Evolutionary conservation across 1,139 yeast species (phyloP).

Genomic region (Candida frijolesensis): DNA sequence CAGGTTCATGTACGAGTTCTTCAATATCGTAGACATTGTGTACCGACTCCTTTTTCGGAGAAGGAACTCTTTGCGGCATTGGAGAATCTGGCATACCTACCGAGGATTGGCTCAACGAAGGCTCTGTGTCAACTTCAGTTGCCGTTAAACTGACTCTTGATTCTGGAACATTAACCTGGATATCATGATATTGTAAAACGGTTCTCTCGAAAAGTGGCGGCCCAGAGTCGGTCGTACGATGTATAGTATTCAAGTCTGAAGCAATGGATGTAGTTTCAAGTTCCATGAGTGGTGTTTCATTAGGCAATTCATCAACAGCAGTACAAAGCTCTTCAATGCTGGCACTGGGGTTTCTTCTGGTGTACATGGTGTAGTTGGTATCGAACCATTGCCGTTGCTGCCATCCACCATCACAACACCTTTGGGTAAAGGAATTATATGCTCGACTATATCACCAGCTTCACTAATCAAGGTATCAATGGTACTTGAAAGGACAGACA

Average conservation of each 20-base stretch:
- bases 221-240: neutral
- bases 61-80: neutral
- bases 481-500: conserved; percentile 6
- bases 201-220: conserved; percentile 12
- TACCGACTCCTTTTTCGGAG: neutral
- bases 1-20: neutral
- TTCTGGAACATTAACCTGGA: conserved; percentile 10
- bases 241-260: conserved; percentile 3
- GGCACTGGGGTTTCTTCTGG: neutral
- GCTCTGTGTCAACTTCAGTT: conserved; percentile 8
- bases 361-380: neutral
- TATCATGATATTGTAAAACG: conserved; percentile 12
- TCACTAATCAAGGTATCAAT: conserved; percentile 8
- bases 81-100: neutral
- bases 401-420: neutral
- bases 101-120: conserved; percentile 1
- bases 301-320: conserved; percentile 3
- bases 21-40: conserved; percentile 2
- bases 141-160: conserved; percentile 12
- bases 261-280: neutral
- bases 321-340: conserved; percentile 3
- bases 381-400: neutral
- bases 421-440: neutral
- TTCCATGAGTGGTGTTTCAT: neutral
- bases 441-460: conserved; percentile 2